Base-by-base conservation (phyloP, 139 green algal genomes). In the Diplosphaera chodatii region DNA sequence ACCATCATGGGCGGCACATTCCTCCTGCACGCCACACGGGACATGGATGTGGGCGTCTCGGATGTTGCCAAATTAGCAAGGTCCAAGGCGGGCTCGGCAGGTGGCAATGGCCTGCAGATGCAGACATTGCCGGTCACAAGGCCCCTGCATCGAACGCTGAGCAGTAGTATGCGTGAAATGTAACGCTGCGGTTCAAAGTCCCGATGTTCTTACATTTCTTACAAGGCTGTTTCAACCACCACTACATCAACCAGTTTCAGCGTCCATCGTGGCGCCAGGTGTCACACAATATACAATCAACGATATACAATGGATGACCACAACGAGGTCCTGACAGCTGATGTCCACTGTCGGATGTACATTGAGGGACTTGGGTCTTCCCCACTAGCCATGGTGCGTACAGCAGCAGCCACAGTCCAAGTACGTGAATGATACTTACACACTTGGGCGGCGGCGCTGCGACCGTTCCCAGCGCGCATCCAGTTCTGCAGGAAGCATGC, bases 1-100 rank as follows among this genome's bases (percentile, higher is more conserved):
- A 98, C 91, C n/a, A 97, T 99, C 30, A 78, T 99, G 1, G 83
- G 75, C 55, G 94, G 95, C 41, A 96, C 91, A 21, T 94, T 97
- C 77, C 70, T 99, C 74, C 84, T 99, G 69, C 93, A 98, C 70
- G 80, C 84, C 32, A 98, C 94, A 8, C 92, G 85, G 63, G 89
- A 96, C 73, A 48, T 93, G 63, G 87, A 92, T 55, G 68, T 89
- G 4, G 63, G 74, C 18, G 21, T 76, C 21, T 72, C 31, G 1
- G 69, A 22, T 32, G 34, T 68, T 25, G 34, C 40, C 20, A n/a
- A 55, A 27, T n/a, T 32, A 65, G 65, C 63, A 23, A n/a, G 18
- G 30, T 6, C 22, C 31, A 55, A 72, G 22, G 4, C 4, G 22
- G 30, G 6, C 18, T 55, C 22, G 16, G 10, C 5, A 3, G 32